Base-by-base conservation (phyloP, 352 stramenopile species). In the Pythium biforme region DNA sequence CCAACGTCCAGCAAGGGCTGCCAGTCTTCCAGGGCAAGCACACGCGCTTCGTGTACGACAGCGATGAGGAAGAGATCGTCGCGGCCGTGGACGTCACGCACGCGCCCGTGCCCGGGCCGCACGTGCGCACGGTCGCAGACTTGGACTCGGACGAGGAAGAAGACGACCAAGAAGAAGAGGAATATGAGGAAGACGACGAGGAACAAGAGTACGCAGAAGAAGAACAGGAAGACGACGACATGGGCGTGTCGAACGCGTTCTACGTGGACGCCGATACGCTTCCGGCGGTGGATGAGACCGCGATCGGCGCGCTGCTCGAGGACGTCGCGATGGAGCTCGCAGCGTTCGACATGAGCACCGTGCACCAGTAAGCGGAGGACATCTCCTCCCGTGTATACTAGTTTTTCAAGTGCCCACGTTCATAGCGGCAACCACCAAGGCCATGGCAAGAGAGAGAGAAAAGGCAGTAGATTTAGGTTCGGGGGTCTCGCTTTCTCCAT, bases 31-130 rank as follows among this genome's bases (percentile, higher is more conserved):
- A 89, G 66, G 82, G 82, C 27, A 88, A 82, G 62, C 82, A 91
- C 77, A 91, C 80, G 68, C 80, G 82, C 31, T 91, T 92, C 45
- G 73, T 92, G 52, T 92, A 92, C 71, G 83, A 92, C 56, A 77
- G 88, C 14, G 77, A 87, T 9, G 79, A 89, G 0, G 74, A 86
- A 10, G 75, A 86, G 59, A 89, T 92, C 61, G 68, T 89, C 34
- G 79, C 53, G 8, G 80, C 72, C 1, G 73, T 91, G 23, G 82
- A 91, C 59, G 79, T 88, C 52, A 89, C 79, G 50, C 55, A 88
- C 51, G 59, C 84, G 64, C 74, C 77, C 51, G 55, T 85, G 53
- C 66, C 53, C 4, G 80, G 79, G 0, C 80, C 83, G 0, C 64
- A 79, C 25, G 80, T 89, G 57, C 80, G 81, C 59, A 89, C 83